A percentile compares a stretch with the other conserved stretches of the same genome.
Evolutionary conservation across 2,329 filamentous ascomycete genomes (phyloP).

Genomic region (Aschersonia sp.): DNA sequence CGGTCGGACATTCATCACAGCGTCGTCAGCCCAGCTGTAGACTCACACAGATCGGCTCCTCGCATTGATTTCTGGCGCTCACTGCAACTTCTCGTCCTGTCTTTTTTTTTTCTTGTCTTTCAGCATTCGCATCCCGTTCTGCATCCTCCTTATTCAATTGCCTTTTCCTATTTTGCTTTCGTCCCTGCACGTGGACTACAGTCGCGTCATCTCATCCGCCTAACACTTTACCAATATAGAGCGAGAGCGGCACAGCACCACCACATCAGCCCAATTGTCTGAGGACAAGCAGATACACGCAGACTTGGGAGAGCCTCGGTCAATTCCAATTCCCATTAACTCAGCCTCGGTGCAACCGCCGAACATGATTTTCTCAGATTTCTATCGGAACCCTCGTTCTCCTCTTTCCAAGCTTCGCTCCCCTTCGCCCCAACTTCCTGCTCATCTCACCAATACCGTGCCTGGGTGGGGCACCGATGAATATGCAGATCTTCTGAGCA

Average conservation of each 20-base stretch:
- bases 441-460: constrained; percentile 13
- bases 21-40: no score
- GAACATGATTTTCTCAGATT: constrained; percentile 42
- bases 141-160: no score
- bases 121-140: no score
- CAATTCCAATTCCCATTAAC: neutral
- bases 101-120: neutral
- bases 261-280: neutral
- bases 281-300: neutral
- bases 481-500: constrained; percentile 45
- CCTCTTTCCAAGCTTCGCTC: constrained; percentile 37
- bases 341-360: neutral
- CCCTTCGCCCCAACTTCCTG: constrained; percentile 15
- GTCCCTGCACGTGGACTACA: neutral
- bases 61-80: no score
- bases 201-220: neutral
- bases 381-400: constrained; percentile 40
- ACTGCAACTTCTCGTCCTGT: neutral
- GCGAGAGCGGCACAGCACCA: neutral
- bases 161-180: neutral
- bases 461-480: constrained; percentile 30
- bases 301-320: neutral
- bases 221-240: neutral
- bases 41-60: neutral
- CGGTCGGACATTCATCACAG: neutral